These are phyloP conservation scores for Lentinula boryana DNA, from an alignment of 768 basidiomycete genomes.

Conservation along the genomic window DNA sequence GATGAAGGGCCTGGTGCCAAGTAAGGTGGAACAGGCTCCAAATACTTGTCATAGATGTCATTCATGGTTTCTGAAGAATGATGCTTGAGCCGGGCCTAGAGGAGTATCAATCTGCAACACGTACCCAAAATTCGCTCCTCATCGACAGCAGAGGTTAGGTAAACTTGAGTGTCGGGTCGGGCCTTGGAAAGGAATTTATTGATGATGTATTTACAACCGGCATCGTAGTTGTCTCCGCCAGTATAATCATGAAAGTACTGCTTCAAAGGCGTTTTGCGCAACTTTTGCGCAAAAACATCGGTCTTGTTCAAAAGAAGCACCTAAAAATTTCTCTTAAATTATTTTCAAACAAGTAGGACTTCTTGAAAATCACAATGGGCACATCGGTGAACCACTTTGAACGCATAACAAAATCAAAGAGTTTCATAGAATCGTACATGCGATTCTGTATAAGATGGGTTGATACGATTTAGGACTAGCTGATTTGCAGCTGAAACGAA, in stretches of 20 bases:
- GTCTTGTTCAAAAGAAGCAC: conserved; percentile 97
- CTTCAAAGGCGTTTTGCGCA: conserved; percentile 71
- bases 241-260: conserved; percentile 91
- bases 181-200: conserved; percentile 68
- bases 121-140: too few species aligned
- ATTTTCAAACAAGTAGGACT: not conserved
- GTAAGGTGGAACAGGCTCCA: not conserved
- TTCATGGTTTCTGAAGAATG: not conserved
- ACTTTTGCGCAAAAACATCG: conserved; percentile 91
- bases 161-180: not conserved
- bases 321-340: conserved; percentile 26
- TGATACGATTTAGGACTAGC: too few species aligned
- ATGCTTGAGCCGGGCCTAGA: not conserved
- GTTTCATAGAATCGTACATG: conserved; percentile 93
- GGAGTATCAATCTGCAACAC: too few species aligned
- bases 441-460: conserved; percentile 56
- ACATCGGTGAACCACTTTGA: conserved; percentile 96
- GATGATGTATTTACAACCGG: conserved; percentile 75
- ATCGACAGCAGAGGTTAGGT: not conserved
- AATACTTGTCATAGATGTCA: not conserved
- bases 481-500: not conserved
- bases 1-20: not conserved
- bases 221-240: conserved; percentile 84
- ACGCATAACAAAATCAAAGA: conserved; percentile 97
- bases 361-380: conserved; percentile 63